Conservation (phyloP, 371 early-diverging fungal species). For the Apophysomyces sp. region DNA sequence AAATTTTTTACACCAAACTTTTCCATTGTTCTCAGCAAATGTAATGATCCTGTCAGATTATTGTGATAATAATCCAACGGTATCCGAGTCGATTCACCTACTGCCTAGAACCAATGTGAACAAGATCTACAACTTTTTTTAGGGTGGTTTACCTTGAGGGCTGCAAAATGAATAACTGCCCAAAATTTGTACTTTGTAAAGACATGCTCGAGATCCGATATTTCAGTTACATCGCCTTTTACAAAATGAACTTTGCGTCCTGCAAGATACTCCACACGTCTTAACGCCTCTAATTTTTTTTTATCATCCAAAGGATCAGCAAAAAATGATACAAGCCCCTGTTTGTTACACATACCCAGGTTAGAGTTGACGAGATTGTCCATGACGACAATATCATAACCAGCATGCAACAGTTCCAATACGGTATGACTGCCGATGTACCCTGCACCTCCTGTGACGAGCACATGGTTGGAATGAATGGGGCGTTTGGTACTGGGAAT, state of each 20-base stretch:
- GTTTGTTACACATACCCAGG: conserved; percentile 28
- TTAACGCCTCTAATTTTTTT: conserved; percentile 54
- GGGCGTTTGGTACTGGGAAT: not conserved
- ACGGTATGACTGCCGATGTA: conserved; percentile 92
- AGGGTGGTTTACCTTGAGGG: conserved; percentile 63
- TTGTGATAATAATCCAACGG: conserved; percentile 89
- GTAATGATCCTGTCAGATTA: conserved; percentile 82
- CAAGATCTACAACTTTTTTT: not conserved
- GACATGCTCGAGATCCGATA: conserved; percentile 52
- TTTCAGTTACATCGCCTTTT: conserved; percentile 43
- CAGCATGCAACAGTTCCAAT: conserved; percentile 69
- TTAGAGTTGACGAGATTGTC: conserved; percentile 77
- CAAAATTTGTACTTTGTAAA: conserved; percentile 67
- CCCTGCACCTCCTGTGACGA: conserved; percentile 91
- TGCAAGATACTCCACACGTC: conserved; percentile 43
- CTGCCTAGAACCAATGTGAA: conserved; percentile 46
- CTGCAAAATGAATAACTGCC: conserved; percentile 91
- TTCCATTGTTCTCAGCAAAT: conserved; percentile 68
- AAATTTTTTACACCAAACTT: conserved; percentile 65
- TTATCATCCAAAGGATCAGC: conserved; percentile 3
- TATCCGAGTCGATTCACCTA: conserved; percentile 78
- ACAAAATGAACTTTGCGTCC: conserved; percentile 42
- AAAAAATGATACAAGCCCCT: not conserved
- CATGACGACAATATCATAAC: conserved; percentile 75
- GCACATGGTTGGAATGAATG: conserved; percentile 41